Evolutionary conservation across 1,284 basidiomycete species (phyloP), one percentile per base, ranked within the genome.

Genomic region (Trametes pubescens): DNA sequence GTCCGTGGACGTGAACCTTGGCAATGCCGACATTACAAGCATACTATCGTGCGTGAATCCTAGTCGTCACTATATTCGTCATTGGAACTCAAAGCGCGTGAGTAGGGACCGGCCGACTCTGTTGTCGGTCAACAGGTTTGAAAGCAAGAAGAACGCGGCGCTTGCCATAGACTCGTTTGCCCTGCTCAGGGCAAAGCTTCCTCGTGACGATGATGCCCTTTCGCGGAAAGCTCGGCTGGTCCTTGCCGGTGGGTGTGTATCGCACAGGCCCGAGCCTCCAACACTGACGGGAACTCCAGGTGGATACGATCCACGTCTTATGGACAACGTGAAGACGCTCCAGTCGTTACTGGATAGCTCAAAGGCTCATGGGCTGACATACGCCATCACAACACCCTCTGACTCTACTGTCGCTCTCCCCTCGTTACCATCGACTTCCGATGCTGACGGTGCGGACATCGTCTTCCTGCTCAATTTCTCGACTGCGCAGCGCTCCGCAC

Each of bases 111-210:
- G 85, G 4, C 93, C 91, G 1, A 95, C 92, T 0, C 77, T 99
- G 1, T 72, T 99, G 0, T 98, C 96, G 0, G 81, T 99, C 57
- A 99, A 99, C 75, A 91, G 97, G 0, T 99, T 98, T 73, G 97
- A 99, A 79, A 88, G 86, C 67, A 99, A 99, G 82, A 99, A 99
- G 81, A 97, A 99, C 69, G 84, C 86, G 0, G 87, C 85, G 0
- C 81, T 99, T 2, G 96, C 96, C 0, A 81, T 99, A 29, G 80
- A 90, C 49, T 82, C 96, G 0, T 98, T 97, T 70, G 88, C 91
- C 5, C 72, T 74, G 21, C 71, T 90, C 21, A 73, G 76, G 46
- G 68, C 69, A 53, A 69, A 56, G n/a, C 51, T 69, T 4, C 14
- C 62, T 16, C 29, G 5, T 38, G 55, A 34, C 69, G 54, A 24